Conservation (phyloP, 805 yeast genomes). For the Lipomyces sp. region DNA sequence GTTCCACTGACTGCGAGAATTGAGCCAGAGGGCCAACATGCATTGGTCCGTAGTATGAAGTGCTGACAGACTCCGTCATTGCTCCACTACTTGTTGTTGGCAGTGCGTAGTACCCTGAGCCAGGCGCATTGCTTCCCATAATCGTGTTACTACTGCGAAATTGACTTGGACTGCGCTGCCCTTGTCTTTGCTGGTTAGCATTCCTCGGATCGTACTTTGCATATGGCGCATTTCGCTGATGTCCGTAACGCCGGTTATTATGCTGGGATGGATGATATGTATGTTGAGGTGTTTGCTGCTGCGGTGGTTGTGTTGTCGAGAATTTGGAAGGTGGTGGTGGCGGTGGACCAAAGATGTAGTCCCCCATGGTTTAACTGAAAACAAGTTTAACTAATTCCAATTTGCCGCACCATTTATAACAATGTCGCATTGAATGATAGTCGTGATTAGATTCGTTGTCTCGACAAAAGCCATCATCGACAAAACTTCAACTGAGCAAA, state of each 20-base stretch:
- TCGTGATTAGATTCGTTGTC: not conserved
- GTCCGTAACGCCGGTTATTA: slow-evolving; percentile 7
- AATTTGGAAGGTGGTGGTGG: slow-evolving; percentile 39
- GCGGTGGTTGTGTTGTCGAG: not conserved
- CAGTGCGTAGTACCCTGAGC: not conserved
- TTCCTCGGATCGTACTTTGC: not conserved
- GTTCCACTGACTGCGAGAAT: not conserved
- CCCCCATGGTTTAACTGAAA: slow-evolving; percentile 18
- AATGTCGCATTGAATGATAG: not conserved
- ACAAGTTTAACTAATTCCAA: not conserved
- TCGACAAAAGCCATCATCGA: not conserved
- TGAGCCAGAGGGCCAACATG: not conserved
- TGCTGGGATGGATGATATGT: not conserved
- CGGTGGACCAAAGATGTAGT: slow-evolving; percentile 41
- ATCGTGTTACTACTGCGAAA: slow-evolving; percentile 3
- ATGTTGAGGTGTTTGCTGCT: slow-evolving; percentile 2
- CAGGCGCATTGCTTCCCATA: not conserved
- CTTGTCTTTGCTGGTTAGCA: not conserved
- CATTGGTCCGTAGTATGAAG: not conserved
- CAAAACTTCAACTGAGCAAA: not conserved
- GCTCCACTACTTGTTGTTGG: not conserved
- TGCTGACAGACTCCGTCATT: not conserved
- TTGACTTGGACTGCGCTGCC: not conserved
- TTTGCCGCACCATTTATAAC: not conserved
- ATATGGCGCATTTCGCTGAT: not conserved